Base-by-base conservation (phyloP, 352 stramenopile species). In the Globisporangium spinosum region DNA sequence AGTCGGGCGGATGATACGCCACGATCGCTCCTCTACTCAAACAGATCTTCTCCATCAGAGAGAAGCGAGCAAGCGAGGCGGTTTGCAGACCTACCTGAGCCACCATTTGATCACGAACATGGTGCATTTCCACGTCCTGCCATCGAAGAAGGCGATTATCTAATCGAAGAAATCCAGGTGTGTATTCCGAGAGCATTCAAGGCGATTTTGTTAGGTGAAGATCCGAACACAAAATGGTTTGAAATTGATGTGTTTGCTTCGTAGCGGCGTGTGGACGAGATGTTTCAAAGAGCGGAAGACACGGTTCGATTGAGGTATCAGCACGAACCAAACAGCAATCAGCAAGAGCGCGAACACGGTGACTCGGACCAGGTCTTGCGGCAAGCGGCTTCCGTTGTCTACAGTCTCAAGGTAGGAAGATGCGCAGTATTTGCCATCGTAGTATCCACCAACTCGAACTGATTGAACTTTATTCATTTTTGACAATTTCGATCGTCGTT, bases 161-260 rank as follows among this genome's bases (percentile, higher is more conserved):
- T 81, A 32, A 62, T 82, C 25, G 68, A 78, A 58, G 74, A 81
- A 49, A 82, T 85, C 1, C 75, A 82, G 75, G 77, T 82, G 25
- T n/a, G 62, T n/a, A 32, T 32, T 35, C 15, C 35, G 17, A 23
- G 15, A 61, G 22, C 25, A 20, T 15, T 67, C 5, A 22, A 49
- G 49, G 7, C 13, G n/a, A 58, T 63, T 62, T 7, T 62, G 3
- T 13, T 23, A 15, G 15, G 3, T 62, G 9, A 12, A 32, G 10
- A 1, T 32, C 10, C 20, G 9, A 5, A n/a, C 2, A 49, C 7
- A 49, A 13, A 9, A 1, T 47, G 56, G 20, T 4, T 29, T 9
- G 32, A 29, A 22, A 27, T 34, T 35, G 12, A 15, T 4, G 29
- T 32, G 29, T 45, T 65, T 43, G n/a, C 34, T 13, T 8, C 60